Base-by-base conservation (phyloP, 1,284 basidiomycete genomes). In the Leccinum griseonigrum region DNA sequence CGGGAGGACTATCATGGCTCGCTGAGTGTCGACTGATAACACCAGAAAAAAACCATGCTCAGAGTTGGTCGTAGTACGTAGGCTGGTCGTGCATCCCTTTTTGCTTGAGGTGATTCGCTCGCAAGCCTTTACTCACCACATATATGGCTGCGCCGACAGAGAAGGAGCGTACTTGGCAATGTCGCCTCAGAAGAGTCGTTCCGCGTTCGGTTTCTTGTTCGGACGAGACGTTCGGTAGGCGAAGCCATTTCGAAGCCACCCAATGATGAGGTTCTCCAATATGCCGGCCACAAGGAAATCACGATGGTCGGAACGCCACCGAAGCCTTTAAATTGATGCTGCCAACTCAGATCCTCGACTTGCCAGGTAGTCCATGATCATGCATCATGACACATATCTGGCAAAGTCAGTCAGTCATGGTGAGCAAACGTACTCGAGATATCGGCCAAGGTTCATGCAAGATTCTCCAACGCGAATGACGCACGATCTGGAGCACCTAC, bases 381-480 rank as follows among this genome's bases (percentile, higher is more conserved):
- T 28, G 9, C 36, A 7, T 9, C 11, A 28, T 9, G 16, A 3
- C 31, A 18, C 26, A 36, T 22, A 26, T 32, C 11, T n/a, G 22
- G 9, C 13, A 64, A 61, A 34, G 13, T 29, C 1, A 61, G 62
- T 16, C 7, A 22, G 40, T 61, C 60, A 60, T 11, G 10, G 13
- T 18, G 13, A 13, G 14, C 2, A 22, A 65, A 36, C 31, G 32
- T 53, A 34, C 38, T 8, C 13, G 32, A 28, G 38, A 14, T 2
- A 18, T 46, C n/a, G 43, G 10, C 11, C 43, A 46, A 46, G 43
- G 2, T 2, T 48, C 26, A 8, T 43, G 36, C 29, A n/a, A 36
- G 5, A 28, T 34, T 54, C 43, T 2, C 36, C 16, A 61, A 57
- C 14, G 13, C 2, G 28, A 46, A 29, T 38, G 26, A 51, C 16